Percentiles rank a stretch among this genome's conserved stretches.
Conservation (phyloP, 2,329 filamentous ascomycete species). For the Penicillium brasilianum region DNA sequence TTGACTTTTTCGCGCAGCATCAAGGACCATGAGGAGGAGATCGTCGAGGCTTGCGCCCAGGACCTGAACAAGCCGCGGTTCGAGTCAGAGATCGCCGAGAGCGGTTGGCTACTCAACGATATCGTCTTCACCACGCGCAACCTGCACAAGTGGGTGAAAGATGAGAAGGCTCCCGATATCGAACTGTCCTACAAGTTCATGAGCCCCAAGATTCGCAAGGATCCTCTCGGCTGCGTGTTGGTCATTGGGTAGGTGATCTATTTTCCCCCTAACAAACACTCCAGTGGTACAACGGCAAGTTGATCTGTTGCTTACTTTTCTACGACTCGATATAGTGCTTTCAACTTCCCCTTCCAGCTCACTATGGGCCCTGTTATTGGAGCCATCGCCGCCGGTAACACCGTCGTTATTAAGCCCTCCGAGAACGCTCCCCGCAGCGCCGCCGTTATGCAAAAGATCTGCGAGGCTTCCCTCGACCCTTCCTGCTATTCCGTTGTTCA, state of each 20-base stretch:
- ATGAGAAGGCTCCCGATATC: slow-evolving; percentile 76
- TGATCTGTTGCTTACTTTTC: background rate
- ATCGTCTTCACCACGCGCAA: slow-evolving; percentile 78
- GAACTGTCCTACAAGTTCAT: slow-evolving; percentile 70
- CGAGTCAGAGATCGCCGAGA: slow-evolving; percentile 76
- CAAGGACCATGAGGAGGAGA: slow-evolving; percentile 73
- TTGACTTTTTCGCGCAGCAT: slow-evolving; percentile 52
- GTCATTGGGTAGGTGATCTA: slow-evolving; percentile 70
- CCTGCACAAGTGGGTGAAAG: slow-evolving; percentile 79
- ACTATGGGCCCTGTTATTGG: slow-evolving; percentile 79
- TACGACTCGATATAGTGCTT: slow-evolving; percentile 61
- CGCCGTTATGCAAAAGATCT: slow-evolving; percentile 77
- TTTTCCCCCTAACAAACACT: background rate
- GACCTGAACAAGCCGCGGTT: slow-evolving; percentile 80
- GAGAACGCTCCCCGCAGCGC: slow-evolving; percentile 79
- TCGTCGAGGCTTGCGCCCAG: slow-evolving; percentile 74
- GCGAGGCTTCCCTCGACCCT: slow-evolving; percentile 76
- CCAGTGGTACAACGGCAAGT: background rate
- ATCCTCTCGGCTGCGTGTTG: slow-evolving; percentile 81
- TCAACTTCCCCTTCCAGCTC: slow-evolving; percentile 91
- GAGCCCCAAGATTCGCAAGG: slow-evolving; percentile 78
- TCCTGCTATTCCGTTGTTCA: slow-evolving; percentile 79
- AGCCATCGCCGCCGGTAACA: slow-evolving; percentile 90
- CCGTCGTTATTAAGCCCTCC: slow-evolving; percentile 86
- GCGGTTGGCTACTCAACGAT: slow-evolving; percentile 79